Conservation (phyloP, 2,329 filamentous ascomycete species). For the Fusarium duplospermum region DNA sequence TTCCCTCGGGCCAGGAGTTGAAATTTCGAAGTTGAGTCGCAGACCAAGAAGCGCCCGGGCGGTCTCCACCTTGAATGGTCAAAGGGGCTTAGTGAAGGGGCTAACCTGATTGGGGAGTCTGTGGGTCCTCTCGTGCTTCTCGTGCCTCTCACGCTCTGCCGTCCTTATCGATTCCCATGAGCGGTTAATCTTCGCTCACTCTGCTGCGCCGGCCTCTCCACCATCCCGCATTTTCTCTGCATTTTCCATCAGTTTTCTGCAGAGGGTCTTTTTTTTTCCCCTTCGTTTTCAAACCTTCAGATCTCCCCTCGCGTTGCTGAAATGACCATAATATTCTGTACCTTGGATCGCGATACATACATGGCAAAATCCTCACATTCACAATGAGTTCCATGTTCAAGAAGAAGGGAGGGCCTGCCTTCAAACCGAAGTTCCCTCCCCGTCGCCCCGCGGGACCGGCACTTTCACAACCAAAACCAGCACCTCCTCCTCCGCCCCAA, state of each 20-base stretch:
- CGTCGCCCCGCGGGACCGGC: slow-evolving; percentile 60
- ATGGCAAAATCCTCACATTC: slow-evolving; percentile 33
- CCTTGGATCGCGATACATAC: slow-evolving; percentile 14
- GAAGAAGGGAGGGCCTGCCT: slow-evolving; percentile 70
- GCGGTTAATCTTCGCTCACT: slow-evolving; percentile 52
- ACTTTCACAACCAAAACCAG: slow-evolving; percentile 39
- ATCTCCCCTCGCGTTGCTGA: slow-evolving; percentile 11
- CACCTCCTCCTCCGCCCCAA: slow-evolving; percentile 25
- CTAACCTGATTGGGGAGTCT: slow-evolving; percentile 47
- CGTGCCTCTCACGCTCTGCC: neutral
- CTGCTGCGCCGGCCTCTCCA: slow-evolving; percentile 27
- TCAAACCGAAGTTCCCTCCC: slow-evolving; percentile 76
- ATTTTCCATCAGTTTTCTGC: slow-evolving; percentile 30
- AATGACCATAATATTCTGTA: slow-evolving; percentile 29
- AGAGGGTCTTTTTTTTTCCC: slow-evolving; percentile 36
- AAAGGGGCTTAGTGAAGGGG: slow-evolving; percentile 50
- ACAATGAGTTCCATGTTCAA: slow-evolving; percentile 76
- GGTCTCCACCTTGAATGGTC: slow-evolving; percentile 49
- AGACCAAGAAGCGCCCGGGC: slow-evolving; percentile 49
- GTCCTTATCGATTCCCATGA: slow-evolving; percentile 49
- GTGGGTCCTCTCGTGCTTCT: neutral
- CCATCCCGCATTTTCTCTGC: slow-evolving; percentile 47
- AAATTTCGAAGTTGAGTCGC: slow-evolving; percentile 59
- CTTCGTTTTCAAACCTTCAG: slow-evolving; percentile 22
- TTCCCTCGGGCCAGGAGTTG: slow-evolving; percentile 53